Conservation (phyloP, 345 rosid species). For the Turritis glabra region DNA sequence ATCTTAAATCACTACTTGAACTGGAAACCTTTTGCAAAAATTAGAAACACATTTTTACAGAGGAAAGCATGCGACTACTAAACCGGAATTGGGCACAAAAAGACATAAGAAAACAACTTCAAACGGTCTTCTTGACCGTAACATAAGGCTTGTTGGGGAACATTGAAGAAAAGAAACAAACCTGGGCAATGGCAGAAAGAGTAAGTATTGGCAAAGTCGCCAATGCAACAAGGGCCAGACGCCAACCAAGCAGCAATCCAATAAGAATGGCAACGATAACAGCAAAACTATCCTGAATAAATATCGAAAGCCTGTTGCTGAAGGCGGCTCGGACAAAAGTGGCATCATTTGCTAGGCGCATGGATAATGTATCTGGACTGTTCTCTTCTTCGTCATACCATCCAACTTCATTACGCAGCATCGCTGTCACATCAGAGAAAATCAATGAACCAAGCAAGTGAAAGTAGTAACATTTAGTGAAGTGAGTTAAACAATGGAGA, state of each 20-base stretch:
- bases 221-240: constrained; percentile 91
- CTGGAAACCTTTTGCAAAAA: background rate
- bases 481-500: background rate
- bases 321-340: constrained; percentile 98
- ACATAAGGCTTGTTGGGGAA: constrained; percentile 3
- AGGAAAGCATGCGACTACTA: constrained; percentile 10
- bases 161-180: constrained; percentile 40
- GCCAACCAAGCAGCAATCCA: constrained; percentile 90
- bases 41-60: background rate
- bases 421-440: constrained; percentile 61
- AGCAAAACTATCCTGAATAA: constrained; percentile 95
- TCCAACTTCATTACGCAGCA: constrained; percentile 97
- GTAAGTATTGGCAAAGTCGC: constrained; percentile 90
- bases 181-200: constrained; percentile 97
- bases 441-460: constrained; percentile 29
- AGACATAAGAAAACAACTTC: background rate
- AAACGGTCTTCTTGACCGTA: background rate
- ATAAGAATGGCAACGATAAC: constrained; percentile 85
- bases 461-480: constrained; percentile 9
- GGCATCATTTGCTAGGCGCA: constrained; percentile 99
- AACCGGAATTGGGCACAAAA: background rate
- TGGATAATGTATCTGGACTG: constrained; percentile 91
- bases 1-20: constrained; percentile 1
- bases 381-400: constrained; percentile 99
- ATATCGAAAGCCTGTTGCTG: constrained; percentile 97